Evolutionary conservation across 495 filamentous ascomycete species (phyloP).

Genomic region (Chaetomidium leptoderma): DNA sequence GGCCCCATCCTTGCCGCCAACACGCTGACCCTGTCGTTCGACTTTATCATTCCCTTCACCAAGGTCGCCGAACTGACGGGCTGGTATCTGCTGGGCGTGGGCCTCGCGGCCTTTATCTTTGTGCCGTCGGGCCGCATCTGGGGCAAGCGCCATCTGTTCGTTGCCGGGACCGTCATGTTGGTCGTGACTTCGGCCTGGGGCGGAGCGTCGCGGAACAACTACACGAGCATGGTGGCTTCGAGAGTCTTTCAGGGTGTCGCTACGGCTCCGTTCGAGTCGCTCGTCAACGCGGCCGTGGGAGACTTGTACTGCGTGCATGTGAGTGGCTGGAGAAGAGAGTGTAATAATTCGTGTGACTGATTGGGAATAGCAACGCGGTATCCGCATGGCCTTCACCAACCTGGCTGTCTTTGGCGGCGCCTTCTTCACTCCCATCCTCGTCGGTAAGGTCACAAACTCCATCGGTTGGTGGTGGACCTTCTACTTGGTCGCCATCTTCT

Average conservation of each 20-base stretch:
- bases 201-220: conserved; percentile 61
- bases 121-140: conserved; percentile 86
- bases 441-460: conserved; percentile 74
- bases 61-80: conserved; percentile 78
- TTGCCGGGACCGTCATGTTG: conserved; percentile 72
- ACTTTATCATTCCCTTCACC: conserved; percentile 57
- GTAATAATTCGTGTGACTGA: too few relatives aligned
- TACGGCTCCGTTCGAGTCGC: conserved; percentile 68
- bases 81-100: conserved; percentile 80
- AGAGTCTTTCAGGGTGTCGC: conserved; percentile 72
- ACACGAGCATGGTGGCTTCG: conserved; percentile 68
- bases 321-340: conserved; percentile 28
- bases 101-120: conserved; percentile 72
- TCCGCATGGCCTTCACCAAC: conserved; percentile 86
- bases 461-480: conserved; percentile 80
- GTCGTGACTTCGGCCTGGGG: conserved; percentile 72
- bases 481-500: conserved; percentile 69
- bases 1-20: conserved; percentile 85
- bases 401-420: conserved; percentile 86
- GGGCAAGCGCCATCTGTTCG: conserved; percentile 85
- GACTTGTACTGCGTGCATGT: conserved; percentile 77
- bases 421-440: conserved; percentile 85
- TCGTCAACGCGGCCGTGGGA: conserved; percentile 73
- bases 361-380: conserved; percentile 63
- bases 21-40: conserved; percentile 63